Evolutionary conservation across 1,284 basidiomycete genomes (phyloP), one percentile per base, ranked within the genome.

Genomic region (Tetrapyrgos nigripes): DNA sequence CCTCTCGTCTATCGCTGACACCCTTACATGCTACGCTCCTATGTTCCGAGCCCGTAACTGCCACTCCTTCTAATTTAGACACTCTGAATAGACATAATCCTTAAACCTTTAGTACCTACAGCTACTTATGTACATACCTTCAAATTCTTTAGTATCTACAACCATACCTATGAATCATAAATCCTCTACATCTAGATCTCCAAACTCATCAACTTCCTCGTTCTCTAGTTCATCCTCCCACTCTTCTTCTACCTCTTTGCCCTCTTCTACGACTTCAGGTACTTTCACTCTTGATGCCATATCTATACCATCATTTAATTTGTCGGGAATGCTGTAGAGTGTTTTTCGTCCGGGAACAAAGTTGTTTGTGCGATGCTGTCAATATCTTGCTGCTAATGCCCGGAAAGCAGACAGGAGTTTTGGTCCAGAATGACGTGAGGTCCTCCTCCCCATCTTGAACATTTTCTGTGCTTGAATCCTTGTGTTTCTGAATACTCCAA

Each of bases 401-500:
- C 33, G 10, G 49, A 50, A 50, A 4, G 28, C 33, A 10, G 5
- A 33, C 9, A 14, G 27, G 26, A 50, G 28, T 29, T 50, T 50
- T 35, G 29, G 24, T 14, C 27, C 9, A 35, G 49, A 50, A 19
- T 33, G 49, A n/a, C 49, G 21, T 6, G 28, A 50, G 28, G 49
- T 50, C 9, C 10, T 14, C 19, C 33, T 50, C 33, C 24, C 28
- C 27, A 50, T 50, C 33, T n/a, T 9, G 33, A 50, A 28, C 49
- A 50, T 50, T 13, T 50, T 50, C n/a, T 33, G 28, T 13, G 33
- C 49, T 33, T 50, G 49, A n/a, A 50, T n/a, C 29, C 28, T 11
- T 24, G 49, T 21, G 33, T 50, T 50, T n/a, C 19, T 50, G 28
- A 50, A 33, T n/a, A 50, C 49, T 11, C 27, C 49, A 50, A 50